Evolutionary conservation across 805 yeast species (phyloP).

Genomic region (Candida chauliodis): DNA sequence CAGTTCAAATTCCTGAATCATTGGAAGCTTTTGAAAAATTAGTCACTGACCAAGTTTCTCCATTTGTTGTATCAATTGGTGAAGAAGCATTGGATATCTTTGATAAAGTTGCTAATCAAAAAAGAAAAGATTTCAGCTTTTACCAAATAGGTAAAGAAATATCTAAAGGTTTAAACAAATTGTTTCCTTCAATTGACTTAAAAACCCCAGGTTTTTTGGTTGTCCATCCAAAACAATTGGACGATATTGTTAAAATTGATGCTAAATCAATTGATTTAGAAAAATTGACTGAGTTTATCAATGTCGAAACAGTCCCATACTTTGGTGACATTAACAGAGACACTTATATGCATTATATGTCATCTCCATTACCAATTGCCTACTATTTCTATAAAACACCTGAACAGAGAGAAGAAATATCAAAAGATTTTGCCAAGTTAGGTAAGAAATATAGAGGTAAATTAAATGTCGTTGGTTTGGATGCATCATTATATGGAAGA

Average conservation of each 20-base stretch:
- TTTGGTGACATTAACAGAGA: conserved; percentile 85
- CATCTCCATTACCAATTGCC: conserved; percentile 72
- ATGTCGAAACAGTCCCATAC: conserved; percentile 68
- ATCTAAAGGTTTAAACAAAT: conserved; percentile 36
- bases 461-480: conserved; percentile 83
- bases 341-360: conserved; percentile 73
- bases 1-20: conserved; percentile 44
- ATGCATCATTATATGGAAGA: conserved; percentile 73
- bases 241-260: conserved; percentile 46
- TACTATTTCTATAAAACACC: conserved; percentile 78
- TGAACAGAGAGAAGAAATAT: conserved; percentile 60
- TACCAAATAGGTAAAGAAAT: conserved; percentile 40
- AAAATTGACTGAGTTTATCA: conserved; percentile 46
- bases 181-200: conserved; percentile 23
- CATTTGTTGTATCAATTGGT: conserved; percentile 55
- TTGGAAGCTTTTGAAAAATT: conserved; percentile 49
- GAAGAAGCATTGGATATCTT: conserved; percentile 50
- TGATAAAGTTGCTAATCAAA: conserved; percentile 54
- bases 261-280: conserved; percentile 22
- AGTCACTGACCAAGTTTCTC: conserved; percentile 45
- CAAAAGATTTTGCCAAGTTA: conserved; percentile 50
- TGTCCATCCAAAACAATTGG: conserved; percentile 43
- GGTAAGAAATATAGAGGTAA: conserved; percentile 78
- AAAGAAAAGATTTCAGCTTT: conserved; percentile 65
- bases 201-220: conserved; percentile 41